Conservation (phyloP, 192 early-diverging fungal species). For the Coemansia sp. region DNA sequence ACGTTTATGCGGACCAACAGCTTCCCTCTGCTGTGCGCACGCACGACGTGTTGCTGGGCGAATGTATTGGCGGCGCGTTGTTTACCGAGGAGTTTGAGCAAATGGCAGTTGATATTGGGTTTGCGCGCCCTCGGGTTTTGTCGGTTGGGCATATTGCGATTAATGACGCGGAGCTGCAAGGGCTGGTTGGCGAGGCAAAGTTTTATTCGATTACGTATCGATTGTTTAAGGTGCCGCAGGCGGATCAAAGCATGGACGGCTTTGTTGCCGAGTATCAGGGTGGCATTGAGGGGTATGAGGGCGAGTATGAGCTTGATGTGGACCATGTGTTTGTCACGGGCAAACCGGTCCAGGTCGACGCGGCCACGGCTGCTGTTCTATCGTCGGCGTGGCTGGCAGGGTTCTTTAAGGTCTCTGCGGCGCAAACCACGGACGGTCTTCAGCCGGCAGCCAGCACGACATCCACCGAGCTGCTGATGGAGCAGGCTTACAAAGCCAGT, state of each 20-base stretch:
- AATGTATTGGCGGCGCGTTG: constrained; percentile 42
- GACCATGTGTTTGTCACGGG: constrained; percentile 10
- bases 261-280: constrained; percentile 15
- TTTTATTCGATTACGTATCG: constrained; percentile 47
- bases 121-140: constrained; percentile 14
- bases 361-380: constrained; percentile 7
- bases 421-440: background rate
- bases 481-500: background rate
- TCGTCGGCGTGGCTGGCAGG: constrained; percentile 15
- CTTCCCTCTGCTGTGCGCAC: constrained; percentile 31
- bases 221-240: constrained; percentile 32
- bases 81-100: constrained; percentile 42
- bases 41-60: constrained; percentile 38
- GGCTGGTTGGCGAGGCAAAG: constrained; percentile 34
- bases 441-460: background rate
- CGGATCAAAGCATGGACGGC: too few relatives aligned
- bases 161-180: constrained; percentile 30
- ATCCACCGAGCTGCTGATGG: background rate
- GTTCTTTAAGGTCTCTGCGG: constrained; percentile 6
- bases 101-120: constrained; percentile 36
- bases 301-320: constrained; percentile 16
- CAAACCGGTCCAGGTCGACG: background rate
- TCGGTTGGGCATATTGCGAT: constrained; percentile 20
- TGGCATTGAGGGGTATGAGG: constrained; percentile 14
- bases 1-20: constrained; percentile 47